A percentile compares a stretch with the other conserved stretches of the same genome.
phyloP scores from a whole-genome alignment of 2,329 filamentous ascomycete genomes.

The Verticillium zaregamsianum region DNA sequence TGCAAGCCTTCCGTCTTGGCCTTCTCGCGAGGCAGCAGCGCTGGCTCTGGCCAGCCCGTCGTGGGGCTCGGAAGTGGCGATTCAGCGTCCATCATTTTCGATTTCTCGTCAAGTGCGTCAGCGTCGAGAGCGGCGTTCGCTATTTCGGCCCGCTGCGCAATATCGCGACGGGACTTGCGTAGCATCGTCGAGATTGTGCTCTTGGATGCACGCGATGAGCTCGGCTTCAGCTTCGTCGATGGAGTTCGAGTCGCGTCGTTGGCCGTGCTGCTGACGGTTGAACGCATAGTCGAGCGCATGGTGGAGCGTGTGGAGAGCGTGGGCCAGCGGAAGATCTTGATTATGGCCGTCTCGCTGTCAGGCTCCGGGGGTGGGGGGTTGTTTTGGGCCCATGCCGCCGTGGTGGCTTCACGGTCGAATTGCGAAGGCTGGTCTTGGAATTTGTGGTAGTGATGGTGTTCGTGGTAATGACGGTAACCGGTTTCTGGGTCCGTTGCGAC shows the following conservation, averaged over 20 bases:
- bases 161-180: not conserved
- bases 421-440: not conserved
- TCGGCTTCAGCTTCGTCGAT: not conserved
- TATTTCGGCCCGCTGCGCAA: not conserved
- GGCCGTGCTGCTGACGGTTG: not conserved
- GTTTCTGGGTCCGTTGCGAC: not conserved
- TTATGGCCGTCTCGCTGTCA: not conserved
- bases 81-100: not conserved
- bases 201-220: not conserved
- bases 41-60: not conserved
- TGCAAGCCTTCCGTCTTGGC: not conserved
- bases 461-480: not conserved
- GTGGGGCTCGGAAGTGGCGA: not conserved
- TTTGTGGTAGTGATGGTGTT: not conserved
- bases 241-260: not conserved
- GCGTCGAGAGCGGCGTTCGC: not conserved
- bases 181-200: not conserved
- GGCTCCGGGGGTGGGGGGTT: not conserved
- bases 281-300: not conserved
- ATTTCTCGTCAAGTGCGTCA: not conserved
- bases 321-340: slow-evolving; percentile 1
- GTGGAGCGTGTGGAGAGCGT: not conserved
- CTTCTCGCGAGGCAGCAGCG: not conserved
- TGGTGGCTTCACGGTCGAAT: not conserved
- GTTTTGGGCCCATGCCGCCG: not conserved